Evolutionary conservation across 73 alveolate species (phyloP).

Genomic region (Uronychia binucleata): DNA sequence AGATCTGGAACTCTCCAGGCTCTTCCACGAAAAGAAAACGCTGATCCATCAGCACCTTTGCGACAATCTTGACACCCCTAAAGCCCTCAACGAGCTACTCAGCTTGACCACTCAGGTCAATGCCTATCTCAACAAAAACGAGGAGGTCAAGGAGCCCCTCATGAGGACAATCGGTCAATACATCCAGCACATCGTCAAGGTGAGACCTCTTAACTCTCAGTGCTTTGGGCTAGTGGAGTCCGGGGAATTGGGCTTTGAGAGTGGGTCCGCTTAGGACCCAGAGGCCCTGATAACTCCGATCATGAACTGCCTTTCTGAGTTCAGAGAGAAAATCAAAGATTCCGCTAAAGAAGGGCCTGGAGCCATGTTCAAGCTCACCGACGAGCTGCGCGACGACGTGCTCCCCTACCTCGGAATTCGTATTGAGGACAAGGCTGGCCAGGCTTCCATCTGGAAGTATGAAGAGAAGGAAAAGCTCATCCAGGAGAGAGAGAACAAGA

Average conservation of each 20-base stretch:
- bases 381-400: conserved; percentile 90
- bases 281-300: conserved; percentile 70
- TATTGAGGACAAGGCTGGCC: conserved; percentile 91
- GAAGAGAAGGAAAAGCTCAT: conserved; percentile 89
- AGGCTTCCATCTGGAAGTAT: conserved; percentile 89
- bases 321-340: conserved; percentile 77
- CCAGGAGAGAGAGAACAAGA: conserved; percentile 81
- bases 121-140: conserved; percentile 61
- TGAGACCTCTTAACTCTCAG: no score
- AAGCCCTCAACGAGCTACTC: conserved; percentile 73
- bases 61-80: conserved; percentile 93
- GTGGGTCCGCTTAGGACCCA: conserved; percentile 47
- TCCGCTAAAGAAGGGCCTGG: conserved; percentile 69
- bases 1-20: conserved; percentile 70
- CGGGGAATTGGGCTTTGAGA: conserved; percentile 18
- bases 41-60: conserved; percentile 79
- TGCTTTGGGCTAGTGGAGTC: conserved; percentile 77
- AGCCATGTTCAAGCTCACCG: conserved; percentile 80
- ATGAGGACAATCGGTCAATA: conserved; percentile 70
- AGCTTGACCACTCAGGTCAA: conserved; percentile 78
- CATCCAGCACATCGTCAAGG: conserved; percentile 68
- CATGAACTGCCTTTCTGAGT: conserved; percentile 72
- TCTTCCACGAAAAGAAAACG: conserved; percentile 64
- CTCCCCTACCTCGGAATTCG: conserved; percentile 90
- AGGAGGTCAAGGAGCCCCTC: conserved; percentile 71